Evolutionary conservation across 148 eudicot species (phyloP), one percentile per base, ranked within the genome.

Genomic region (Rhododendron ovatum): DNA sequence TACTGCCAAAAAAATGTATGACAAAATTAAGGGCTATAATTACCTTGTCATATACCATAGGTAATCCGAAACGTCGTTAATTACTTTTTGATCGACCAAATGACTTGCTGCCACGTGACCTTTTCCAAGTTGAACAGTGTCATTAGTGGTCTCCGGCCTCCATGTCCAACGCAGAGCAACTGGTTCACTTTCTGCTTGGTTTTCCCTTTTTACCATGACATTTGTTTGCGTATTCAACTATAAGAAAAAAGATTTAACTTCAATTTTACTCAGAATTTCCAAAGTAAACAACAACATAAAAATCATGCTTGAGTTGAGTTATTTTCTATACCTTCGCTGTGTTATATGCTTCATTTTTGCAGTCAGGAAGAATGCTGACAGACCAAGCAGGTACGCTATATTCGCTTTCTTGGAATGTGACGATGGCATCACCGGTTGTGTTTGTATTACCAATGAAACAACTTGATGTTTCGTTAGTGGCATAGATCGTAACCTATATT

Each of bases 31-130:
- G 26, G 10, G 11, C 4, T 7, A n/a, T 7, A 43, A 59, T 28
- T 85, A 92, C 93, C 91, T 92, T 77, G 94, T 92, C 94, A 92
- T 92, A 80, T 92, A 92, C 94, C 94, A 90, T 71, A 92, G 43
- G 71, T 92, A 92, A 48, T 92, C 94, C 81, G 89, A 86, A 75
- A 45, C 82, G 71, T 90, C 94, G 50, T 88, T 82, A 1, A 14
- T 37, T 0, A 33, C 83, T 50, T 92, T 92, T 11, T 92, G 94
- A 43, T 92, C 94, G 10, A 92, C 0, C 4, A 92, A 79, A 0
- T 63, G n/a, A 39, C 28, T 73, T 17, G 82, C 84, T 18, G 88
- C 63, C 1, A 71, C 28, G 0, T 86, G 24, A 24, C 90, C 94
- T 67, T 87, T 85, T 22, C 89, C 90, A 15, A 55, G 86, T 8